Evolutionary conservation across 2,329 filamentous ascomycete genomes (phyloP).

Genomic region (Chaetomium sp.): DNA sequence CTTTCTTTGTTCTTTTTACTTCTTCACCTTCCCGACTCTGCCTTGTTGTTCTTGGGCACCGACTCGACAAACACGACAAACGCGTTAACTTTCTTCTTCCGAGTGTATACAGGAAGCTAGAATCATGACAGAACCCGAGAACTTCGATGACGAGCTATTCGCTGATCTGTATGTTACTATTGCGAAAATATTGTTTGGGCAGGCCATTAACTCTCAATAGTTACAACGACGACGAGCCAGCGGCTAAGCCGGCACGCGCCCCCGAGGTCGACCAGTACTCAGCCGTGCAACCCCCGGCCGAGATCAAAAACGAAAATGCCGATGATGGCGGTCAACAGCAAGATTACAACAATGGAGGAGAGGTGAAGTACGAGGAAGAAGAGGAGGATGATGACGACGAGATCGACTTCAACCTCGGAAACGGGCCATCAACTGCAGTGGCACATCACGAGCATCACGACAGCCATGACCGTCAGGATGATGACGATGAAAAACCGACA

Average conservation of each 20-base stretch:
- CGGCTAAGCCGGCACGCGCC: constrained; percentile 41
- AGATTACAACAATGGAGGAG: constrained; percentile 38
- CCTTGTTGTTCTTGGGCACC: background rate
- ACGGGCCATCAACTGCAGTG: constrained; percentile 39
- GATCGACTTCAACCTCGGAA: constrained; percentile 56
- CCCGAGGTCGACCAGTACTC: constrained; percentile 34
- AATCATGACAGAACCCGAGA: constrained; percentile 73
- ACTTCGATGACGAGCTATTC: constrained; percentile 86
- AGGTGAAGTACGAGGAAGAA: constrained; percentile 47
- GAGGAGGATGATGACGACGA: constrained; percentile 57
- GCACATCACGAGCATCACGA: constrained; percentile 34
- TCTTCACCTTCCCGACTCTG: background rate
- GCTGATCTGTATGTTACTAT: constrained; percentile 73
- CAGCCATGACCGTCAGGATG: constrained; percentile 20
- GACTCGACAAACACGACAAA: background rate
- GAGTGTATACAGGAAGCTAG: constrained; percentile 18
- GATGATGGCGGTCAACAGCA: constrained; percentile 38
- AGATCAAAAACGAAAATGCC: constrained; percentile 36
- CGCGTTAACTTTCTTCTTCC: background rate
- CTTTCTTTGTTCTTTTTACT: background rate
- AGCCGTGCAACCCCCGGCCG: constrained; percentile 35
- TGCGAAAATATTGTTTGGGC: background rate
- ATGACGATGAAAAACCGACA: constrained; percentile 29
- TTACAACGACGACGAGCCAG: constrained; percentile 64
- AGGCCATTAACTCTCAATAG: constrained; percentile 42